Percentiles rank a stretch among this genome's conserved stretches.
Evolutionary conservation across 148 eudicot species (phyloP).

Genomic region (Nepenthes mirabilis): DNA sequence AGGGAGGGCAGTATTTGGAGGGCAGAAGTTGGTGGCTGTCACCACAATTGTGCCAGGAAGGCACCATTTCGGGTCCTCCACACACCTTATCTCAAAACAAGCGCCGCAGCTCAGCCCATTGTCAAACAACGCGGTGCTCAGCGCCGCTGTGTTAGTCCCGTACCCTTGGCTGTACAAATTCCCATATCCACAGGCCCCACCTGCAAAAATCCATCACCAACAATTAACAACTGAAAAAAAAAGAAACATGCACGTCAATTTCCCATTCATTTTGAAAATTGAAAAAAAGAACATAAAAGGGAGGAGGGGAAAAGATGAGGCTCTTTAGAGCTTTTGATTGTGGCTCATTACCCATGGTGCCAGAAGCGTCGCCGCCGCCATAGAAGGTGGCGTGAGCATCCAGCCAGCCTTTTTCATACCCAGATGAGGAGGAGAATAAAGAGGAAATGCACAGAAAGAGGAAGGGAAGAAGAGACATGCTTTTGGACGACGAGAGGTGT

Average conservation of each 20-base stretch:
- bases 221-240: neutral
- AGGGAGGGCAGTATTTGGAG: neutral
- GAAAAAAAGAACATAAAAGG: too few species aligned
- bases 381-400: constrained; percentile 3
- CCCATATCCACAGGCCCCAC: neutral
- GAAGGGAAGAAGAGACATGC: neutral
- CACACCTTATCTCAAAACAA: neutral
- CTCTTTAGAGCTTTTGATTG: neutral
- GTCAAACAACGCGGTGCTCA: neutral
- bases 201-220: neutral
- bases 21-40: neutral
- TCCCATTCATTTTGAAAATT: too few species aligned
- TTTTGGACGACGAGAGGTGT: neutral
- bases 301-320: too few species aligned
- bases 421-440: neutral
- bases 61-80: neutral
- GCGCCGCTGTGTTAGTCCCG: constrained; percentile 1
- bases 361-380: neutral
- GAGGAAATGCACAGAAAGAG: neutral
- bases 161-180: constrained; percentile 1
- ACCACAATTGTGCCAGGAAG: neutral
- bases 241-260: neutral
- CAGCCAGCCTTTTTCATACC: neutral
- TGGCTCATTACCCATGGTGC: neutral
- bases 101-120: constrained; percentile 1